phyloP scores from a whole-genome alignment of 192 early-diverging fungal species.

The Backusella luteola region DNA sequence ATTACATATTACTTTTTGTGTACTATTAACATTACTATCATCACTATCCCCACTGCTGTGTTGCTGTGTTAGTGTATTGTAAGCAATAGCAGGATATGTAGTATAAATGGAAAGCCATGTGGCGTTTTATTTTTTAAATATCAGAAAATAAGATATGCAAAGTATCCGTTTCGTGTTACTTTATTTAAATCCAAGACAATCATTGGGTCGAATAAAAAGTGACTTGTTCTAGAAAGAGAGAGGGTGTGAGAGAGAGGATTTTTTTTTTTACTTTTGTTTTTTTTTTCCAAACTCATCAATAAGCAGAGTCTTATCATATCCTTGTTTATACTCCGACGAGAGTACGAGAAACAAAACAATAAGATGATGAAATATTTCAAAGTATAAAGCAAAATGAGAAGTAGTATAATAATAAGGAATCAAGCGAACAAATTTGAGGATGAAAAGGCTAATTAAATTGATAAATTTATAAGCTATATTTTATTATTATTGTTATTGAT shows the following conservation, averaged over 20 bases:
- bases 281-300: not conserved
- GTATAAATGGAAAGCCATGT: not conserved
- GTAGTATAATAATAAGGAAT: no score
- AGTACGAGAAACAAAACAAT: no score
- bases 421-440: not conserved
- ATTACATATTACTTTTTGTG: not conserved
- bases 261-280: not conserved
- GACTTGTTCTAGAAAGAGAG: not conserved
- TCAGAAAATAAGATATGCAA: not conserved
- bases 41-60: not conserved
- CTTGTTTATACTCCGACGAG: not conserved
- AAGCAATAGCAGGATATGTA: not conserved
- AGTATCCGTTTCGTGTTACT: not conserved
- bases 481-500: no score
- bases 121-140: not conserved
- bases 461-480: not conserved
- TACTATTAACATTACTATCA: not conserved
- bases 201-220: not conserved
- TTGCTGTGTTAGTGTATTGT: not conserved
- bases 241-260: not conserved
- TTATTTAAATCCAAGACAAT: not conserved
- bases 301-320: not conserved
- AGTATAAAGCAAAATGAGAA: no score
- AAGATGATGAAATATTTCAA: no score
- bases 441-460: not conserved